These are phyloP conservation scores for Corymbia calophylla DNA, from an alignment of 441 rosid genomes.

Conservation along the genomic window DNA sequence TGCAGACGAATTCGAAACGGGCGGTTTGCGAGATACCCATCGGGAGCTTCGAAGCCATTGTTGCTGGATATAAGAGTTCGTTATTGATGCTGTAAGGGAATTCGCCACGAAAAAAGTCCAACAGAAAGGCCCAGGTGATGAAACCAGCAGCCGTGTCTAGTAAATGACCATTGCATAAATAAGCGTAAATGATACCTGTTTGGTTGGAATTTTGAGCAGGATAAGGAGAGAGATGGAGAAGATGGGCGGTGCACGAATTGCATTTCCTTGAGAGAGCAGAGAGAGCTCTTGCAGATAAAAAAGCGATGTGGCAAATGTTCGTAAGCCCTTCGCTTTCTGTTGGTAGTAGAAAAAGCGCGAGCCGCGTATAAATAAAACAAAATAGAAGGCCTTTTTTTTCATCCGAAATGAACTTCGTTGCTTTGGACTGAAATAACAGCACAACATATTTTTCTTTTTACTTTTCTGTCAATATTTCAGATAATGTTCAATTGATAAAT, in stretches of 20 bases:
- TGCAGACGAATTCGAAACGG: conserved; percentile 10
- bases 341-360: not conserved
- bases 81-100: conserved; percentile 18
- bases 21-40: conserved; percentile 19
- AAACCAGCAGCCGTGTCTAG: not conserved
- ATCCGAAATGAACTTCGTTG: too few relatives aligned
- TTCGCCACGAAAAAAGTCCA: conserved; percentile 14
- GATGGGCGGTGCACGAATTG: not conserved
- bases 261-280: not conserved
- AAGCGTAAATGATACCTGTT: conserved; percentile 9
- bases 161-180: not conserved
- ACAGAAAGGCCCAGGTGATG: not conserved
- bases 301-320: not conserved
- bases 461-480: too few relatives aligned
- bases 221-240: not conserved
- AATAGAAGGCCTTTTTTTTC: too few relatives aligned
- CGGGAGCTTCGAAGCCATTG: not conserved
- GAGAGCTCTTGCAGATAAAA: not conserved
- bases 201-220: not conserved
- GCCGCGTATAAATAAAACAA: not conserved
- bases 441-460: too few relatives aligned
- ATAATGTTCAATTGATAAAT: too few relatives aligned
- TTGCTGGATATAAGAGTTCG: not conserved
- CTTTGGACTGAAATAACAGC: too few relatives aligned
- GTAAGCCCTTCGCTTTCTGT: too few relatives aligned